Conservation (phyloP, 208 protist species). For the Acanthamoeba lenticulata region DNA sequence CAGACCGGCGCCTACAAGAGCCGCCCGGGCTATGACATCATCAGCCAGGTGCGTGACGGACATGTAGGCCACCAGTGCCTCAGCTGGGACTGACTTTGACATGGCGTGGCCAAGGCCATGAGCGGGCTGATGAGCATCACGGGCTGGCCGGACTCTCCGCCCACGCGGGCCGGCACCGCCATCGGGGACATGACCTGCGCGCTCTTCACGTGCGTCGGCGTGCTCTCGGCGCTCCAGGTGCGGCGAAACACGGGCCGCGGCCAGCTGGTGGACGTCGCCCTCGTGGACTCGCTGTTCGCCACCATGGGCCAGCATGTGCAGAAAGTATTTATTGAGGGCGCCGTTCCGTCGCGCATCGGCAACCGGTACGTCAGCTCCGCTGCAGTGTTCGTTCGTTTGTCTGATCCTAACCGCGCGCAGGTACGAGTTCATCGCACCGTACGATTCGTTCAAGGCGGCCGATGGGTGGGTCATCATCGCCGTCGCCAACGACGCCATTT, state of each 20-base stretch:
- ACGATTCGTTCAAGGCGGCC: slow-evolving; percentile 49
- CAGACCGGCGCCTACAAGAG: slow-evolving; percentile 54
- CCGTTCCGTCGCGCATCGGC: background rate
- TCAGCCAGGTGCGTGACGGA: slow-evolving; percentile 67
- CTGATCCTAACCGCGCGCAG: no score
- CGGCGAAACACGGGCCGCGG: background rate
- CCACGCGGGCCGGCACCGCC: slow-evolving; percentile 31
- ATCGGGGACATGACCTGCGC: slow-evolving; percentile 53
- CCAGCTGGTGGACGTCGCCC: slow-evolving; percentile 45
- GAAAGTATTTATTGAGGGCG: slow-evolving; percentile 60
- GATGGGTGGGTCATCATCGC: slow-evolving; percentile 68
- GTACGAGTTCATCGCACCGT: slow-evolving; percentile 56
- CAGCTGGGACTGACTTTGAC: no score
- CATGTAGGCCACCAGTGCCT: no score
- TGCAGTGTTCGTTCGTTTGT: no score
- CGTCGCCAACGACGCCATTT: slow-evolving; percentile 49
- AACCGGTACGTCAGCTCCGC: background rate
- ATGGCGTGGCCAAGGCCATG: slow-evolving; percentile 28
- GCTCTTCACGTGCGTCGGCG: slow-evolving; percentile 52
- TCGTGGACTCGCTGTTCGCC: slow-evolving; percentile 61
- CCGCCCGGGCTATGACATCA: slow-evolving; percentile 60
- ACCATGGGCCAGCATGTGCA: slow-evolving; percentile 60
- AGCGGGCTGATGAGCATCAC: slow-evolving; percentile 62
- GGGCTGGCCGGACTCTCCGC: slow-evolving; percentile 50
- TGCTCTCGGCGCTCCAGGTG: slow-evolving; percentile 37